Evolutionary conservation across 2,329 filamentous ascomycete genomes (phyloP).

Genomic region (Talaromyces sp.): DNA sequence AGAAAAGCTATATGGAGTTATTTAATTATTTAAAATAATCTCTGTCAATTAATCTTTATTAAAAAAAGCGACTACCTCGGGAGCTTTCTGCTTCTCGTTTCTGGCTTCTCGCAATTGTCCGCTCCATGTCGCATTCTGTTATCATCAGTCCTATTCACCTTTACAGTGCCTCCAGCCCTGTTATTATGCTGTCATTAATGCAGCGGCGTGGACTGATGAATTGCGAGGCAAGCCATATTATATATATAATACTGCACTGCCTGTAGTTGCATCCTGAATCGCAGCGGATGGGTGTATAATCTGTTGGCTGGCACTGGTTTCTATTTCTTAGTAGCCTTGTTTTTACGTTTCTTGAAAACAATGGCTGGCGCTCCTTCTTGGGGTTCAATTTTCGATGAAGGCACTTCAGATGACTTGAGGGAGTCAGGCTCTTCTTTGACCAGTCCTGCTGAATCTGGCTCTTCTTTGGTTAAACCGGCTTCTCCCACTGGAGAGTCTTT

Average conservation of each 20-base stretch:
- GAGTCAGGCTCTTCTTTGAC: conserved; percentile 24
- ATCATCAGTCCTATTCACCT: too few relatives aligned
- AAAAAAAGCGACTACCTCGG: not conserved
- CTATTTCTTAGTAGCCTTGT: conserved; percentile 38
- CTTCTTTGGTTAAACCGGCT: not conserved
- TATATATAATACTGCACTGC: not conserved
- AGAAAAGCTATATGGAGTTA: not conserved
- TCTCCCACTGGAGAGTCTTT: conserved; percentile 2
- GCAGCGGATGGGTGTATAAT: not conserved
- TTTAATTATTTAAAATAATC: not conserved
- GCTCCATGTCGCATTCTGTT: not conserved
- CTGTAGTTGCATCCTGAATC: not conserved
- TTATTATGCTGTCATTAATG: not conserved
- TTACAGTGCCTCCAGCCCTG: not conserved
- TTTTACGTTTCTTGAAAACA: conserved; percentile 47
- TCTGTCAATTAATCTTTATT: not conserved
- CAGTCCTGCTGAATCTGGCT: conserved; percentile 11
- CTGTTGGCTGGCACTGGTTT: not conserved
- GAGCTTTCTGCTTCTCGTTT: not conserved
- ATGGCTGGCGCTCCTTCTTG: conserved; percentile 26
- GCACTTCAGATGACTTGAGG: conserved; percentile 5
- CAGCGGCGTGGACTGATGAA: not conserved
- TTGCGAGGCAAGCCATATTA: not conserved
- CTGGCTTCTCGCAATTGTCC: not conserved
- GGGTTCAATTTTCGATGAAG: conserved; percentile 11